These are phyloP conservation scores for Apiospora arundinis DNA, from an alignment of 2,329 filamentous ascomycete species.

Conservation along the genomic window DNA sequence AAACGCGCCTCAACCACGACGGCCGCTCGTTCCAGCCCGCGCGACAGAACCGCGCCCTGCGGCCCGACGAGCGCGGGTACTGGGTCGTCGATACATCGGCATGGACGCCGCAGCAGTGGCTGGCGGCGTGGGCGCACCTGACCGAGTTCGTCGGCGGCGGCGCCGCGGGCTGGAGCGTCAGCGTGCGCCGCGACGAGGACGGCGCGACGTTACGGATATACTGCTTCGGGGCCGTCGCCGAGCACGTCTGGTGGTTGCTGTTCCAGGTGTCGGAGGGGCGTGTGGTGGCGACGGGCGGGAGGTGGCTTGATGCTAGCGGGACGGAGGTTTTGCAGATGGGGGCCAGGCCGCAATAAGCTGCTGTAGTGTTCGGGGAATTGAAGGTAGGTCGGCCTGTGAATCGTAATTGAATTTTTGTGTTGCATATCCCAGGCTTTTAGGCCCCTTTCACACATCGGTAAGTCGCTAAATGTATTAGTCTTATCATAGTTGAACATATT, in stretches of 20 bases:
- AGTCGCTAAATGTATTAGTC: not conserved
- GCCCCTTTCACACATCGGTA: not conserved
- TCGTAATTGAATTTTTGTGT: not conserved
- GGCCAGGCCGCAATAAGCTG: not conserved
- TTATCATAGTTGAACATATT: no score
- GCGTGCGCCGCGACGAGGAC: not conserved
- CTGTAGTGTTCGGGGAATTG: not conserved
- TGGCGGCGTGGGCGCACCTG: not conserved
- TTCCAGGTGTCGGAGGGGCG: not conserved
- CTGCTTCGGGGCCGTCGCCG: not conserved
- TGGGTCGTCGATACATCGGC: not conserved
- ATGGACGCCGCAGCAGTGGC: slow-evolving; percentile 2
- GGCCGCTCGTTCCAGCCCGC: not conserved
- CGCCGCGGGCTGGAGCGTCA: not conserved
- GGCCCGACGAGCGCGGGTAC: not conserved
- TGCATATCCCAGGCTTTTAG: no score
- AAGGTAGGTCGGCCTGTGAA: not conserved
- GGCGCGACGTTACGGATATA: not conserved
- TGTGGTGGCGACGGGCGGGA: not conserved
- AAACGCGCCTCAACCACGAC: not conserved
- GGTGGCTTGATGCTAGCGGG: not conserved
- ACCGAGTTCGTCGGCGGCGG: not conserved
- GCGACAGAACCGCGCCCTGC: not conserved
- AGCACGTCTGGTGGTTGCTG: slow-evolving; percentile 5
- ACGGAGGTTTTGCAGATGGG: not conserved